Conservation (phyloP, 805 yeast genomes). For the Kluyveromyces dobzhanskii region DNA sequence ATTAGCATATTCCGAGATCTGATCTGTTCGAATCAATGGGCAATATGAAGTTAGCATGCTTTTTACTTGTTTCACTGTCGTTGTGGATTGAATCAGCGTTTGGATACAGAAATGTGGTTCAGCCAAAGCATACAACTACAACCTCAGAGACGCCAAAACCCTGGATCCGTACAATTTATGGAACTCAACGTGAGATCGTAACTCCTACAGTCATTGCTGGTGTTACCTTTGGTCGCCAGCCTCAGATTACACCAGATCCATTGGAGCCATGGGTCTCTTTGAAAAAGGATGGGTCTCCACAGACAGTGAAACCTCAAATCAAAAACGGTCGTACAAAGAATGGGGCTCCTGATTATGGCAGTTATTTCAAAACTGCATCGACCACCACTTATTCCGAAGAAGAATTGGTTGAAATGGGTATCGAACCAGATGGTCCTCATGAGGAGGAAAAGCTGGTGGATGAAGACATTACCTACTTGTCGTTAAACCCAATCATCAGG, state of each 20-base stretch:
- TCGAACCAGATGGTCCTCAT: constrained; percentile 51
- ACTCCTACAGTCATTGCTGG: constrained; percentile 61
- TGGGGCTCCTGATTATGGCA: constrained; percentile 62
- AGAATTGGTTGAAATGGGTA: constrained; percentile 62
- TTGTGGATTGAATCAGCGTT: constrained; percentile 5
- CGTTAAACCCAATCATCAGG: constrained; percentile 69
- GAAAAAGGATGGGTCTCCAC: constrained; percentile 69
- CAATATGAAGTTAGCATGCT: background rate
- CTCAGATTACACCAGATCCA: constrained; percentile 44
- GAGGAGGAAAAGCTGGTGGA: constrained; percentile 47
- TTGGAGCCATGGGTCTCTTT: constrained; percentile 77
- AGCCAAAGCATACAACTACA: constrained; percentile 30
- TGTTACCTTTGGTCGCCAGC: constrained; percentile 43
- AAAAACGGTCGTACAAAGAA: constrained; percentile 65
- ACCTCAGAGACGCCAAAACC: constrained; percentile 42
- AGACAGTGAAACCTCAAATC: constrained; percentile 66
- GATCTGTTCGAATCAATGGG: background rate
- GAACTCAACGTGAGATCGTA: constrained; percentile 47
- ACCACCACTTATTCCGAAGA: constrained; percentile 50
- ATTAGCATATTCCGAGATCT: no score
- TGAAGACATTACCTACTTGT: constrained; percentile 68
- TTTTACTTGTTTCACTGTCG: constrained; percentile 34
- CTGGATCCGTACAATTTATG: constrained; percentile 68
- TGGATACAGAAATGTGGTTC: constrained; percentile 25
- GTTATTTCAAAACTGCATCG: constrained; percentile 66